Base-by-base conservation (phyloP, 768 basidiomycete genomes). In the Mycena vulgaris region DNA sequence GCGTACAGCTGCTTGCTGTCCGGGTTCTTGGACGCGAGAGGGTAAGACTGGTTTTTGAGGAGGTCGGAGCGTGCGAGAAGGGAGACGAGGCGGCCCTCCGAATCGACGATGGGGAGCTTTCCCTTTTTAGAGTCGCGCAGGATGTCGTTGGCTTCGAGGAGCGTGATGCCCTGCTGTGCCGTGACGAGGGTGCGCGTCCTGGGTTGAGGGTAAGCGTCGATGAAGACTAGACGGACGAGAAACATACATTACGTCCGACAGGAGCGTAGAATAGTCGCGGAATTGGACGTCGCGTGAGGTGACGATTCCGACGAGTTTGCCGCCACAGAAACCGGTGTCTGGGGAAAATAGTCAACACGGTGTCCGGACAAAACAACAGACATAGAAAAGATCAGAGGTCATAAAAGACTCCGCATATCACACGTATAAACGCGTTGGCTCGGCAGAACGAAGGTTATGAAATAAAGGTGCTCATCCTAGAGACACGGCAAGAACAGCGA, bases 71-170 rank as follows among this genome's bases (percentile, higher is more conserved):
- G 96, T 2, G 97, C 96, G 64, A 99, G 92, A 72, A 99, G 95
- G 23, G 93, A 91, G 31, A 88, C 85, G 63, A 95, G 91, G 67
- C 89, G 84, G 55, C 92, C 92, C 52, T 88, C 76, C 11, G 79
- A 70, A 80, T 95, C 90, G 74, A 95, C 84, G 77, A 95, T 91
- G 39, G 97, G 98, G 2, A 99, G 90, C 80, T 99, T 99, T 60
- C 98, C 98, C 86, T 98, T 99, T 80, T 99, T 99, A 31, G 93
- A 97, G 80, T 95, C 92, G 45, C 97, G 95, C 27, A 99, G 92
- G 77, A 99, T 93, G 78, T 90, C 85, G 85, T 99, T 99, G 70
- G 98, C 98, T 81, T 98, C 92, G 39, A 88, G 78, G 48, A 99
- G 92, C 5, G 95, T 98, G 75, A 98, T 92, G 28, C 98, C 97